Percentiles rank a stretch among this genome's conserved stretches.
Conservation (phyloP, 2,329 filamentous ascomycete genomes). For the Teratosphaeria nubilosa region DNA sequence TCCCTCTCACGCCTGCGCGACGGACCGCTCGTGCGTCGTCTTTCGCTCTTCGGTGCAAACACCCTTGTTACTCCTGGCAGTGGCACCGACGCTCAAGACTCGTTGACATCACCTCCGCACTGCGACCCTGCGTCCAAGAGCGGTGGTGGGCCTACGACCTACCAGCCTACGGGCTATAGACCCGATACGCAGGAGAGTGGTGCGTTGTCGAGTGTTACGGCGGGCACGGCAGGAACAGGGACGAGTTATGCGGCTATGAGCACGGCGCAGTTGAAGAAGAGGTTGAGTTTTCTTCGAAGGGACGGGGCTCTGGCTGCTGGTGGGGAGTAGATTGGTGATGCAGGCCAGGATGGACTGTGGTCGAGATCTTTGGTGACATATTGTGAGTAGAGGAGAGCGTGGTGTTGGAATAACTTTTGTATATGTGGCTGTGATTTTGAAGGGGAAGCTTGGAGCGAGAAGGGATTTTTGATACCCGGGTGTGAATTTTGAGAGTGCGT, state of each 20-base stretch:
- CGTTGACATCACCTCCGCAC: not conserved
- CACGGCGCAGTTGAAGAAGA: conserved; percentile 50
- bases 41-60: conserved; percentile 16
- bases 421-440: not conserved
- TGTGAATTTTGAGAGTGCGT: not conserved
- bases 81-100: conserved; percentile 13
- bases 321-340: not conserved
- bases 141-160: not conserved
- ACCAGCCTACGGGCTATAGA: not conserved
- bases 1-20: conserved; percentile 12
- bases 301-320: not conserved
- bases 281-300: conserved; percentile 58
- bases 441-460: not conserved
- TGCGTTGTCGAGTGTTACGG: not conserved
- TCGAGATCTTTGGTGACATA: too few relatives aligned
- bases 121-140: conserved; percentile 2
- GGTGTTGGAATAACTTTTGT: not conserved
- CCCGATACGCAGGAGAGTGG: conserved; percentile 1
- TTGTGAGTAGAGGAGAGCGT: not conserved
- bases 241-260: conserved; percentile 6
- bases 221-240: not conserved
- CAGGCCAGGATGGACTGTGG: too few relatives aligned
- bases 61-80: conserved; percentile 15
- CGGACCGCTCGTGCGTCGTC: conserved; percentile 13
- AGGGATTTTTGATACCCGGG: not conserved